Evolutionary conservation across 768 basidiomycete species (phyloP), one percentile per base, ranked within the genome.

Genomic region (Naematelia encephala): DNA sequence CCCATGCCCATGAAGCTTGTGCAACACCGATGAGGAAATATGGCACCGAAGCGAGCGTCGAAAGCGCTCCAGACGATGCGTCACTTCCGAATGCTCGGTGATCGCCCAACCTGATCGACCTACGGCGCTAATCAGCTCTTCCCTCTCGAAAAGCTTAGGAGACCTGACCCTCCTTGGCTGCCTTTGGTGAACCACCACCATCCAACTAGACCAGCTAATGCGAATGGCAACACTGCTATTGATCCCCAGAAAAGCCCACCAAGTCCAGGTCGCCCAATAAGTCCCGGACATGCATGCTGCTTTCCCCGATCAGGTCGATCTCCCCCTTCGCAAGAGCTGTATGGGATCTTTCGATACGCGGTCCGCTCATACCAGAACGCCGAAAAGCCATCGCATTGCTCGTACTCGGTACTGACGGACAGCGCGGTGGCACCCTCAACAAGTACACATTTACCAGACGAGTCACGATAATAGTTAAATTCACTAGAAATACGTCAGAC

Each of bases 321-420:
- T 3, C 93, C 94, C 4, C 85, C 92, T 54, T 86, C 84, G 74
- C 96, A 99, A 21, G 81, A 84, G 30, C 93, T 94, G 75, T 88
- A 88, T 0, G 88, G 88, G 49, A 97, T 89, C 77, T 90, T 87
- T 51, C 92, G 88, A 73, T 94, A 94, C 3, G 86, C 80, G 0
- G 94, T 98, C 25, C 91, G 86, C 53, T 91, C 91, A 73, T 92
- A 97, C 96, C 96, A 99, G 75, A 82, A 90, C 2, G 87, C 85
- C 25, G 61, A 59, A 55, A 45, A 60, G 3, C 72, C 73, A 28
- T 65, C 66, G 53, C 77, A 78, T 57, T 78, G 77, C 47, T 78
- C 77, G 30, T 69, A 69, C 48, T 68, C 59, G 8, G 73, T 71
- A 19, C 80, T 83, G 54, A 59, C 62, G 0, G 76, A 57, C 11